Base-by-base conservation (phyloP, 108 stramenopile species). In the Cyclotella cryptica region DNA sequence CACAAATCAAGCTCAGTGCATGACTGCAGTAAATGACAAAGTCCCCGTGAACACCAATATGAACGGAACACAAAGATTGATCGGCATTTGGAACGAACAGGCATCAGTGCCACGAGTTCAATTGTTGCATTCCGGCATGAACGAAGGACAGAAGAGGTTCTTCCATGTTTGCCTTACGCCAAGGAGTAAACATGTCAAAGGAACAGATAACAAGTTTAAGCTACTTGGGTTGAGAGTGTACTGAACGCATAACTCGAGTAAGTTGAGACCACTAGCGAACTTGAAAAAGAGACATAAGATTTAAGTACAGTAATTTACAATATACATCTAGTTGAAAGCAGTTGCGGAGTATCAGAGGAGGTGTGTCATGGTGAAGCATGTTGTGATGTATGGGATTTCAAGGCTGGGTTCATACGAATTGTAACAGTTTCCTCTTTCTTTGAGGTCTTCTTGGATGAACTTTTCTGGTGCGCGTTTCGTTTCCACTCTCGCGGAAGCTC, bases 401-500 rank as follows among this genome's bases (percentile, higher is more conserved):
- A 35, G 35, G 35, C 6, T 35, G 35, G 35, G 6, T 35, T 35
- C 2, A 6, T 35, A 2, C 4, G 35, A 2, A 35, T 35, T 35
- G 35, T 35, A 5, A 35, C 35, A 35, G 35, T 2, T 35, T 35
- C 35, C 35, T 35, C 35, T 6, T 6, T 35, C 6, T 35, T 35
- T 5, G 35, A 35, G 2, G 35, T 35, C 35, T 35, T 35, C 2
- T 35, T 35, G 35, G 35, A 35, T 35, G 35, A 35, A 35, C 42
- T 12, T 47, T 69, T 66, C 46, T 47, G 28, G 52, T 21, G 54
- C 21, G 87, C 84, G 53, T 90, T 90, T 7, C 75, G 12, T 14
- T 89, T 88, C 92, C 90, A 93, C 29, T 66, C 73, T 24, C 43
- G 30, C 10, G 91, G 93, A 22, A 92, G 44, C 3, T 75, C 66